Evolutionary conservation across 2,329 filamentous ascomycete genomes (phyloP).

Genomic region (Immersiporthe knoxdaviesiana): DNA sequence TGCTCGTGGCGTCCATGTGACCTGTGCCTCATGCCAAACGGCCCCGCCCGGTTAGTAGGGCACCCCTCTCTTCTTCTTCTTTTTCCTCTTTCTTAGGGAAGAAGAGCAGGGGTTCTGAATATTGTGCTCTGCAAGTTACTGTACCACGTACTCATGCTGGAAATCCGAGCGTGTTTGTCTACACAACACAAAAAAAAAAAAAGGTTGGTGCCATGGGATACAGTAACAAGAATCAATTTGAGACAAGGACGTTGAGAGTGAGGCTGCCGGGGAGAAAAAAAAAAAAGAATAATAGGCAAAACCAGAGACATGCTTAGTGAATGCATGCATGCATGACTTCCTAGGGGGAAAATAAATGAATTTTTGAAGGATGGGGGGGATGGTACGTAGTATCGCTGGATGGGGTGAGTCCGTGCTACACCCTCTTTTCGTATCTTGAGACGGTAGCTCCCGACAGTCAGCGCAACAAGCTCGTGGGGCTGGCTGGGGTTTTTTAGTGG

Average conservation of each 20-base stretch:
- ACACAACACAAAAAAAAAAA: not conserved
- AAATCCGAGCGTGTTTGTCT: not conserved
- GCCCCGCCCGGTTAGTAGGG: not conserved
- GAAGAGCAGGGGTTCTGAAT: not conserved
- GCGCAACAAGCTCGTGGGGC: not conserved
- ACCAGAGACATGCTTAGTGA: not conserved
- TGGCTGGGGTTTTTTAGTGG: not conserved
- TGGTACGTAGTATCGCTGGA: not conserved
- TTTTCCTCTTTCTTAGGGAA: not conserved
- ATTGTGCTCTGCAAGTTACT: not conserved
- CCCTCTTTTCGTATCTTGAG: constrained; percentile 9
- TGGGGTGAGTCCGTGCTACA: not conserved
- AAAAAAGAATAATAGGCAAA: not conserved
- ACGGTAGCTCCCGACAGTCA: constrained; percentile 8
- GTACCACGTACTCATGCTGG: not conserved
- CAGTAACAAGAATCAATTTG: not conserved
- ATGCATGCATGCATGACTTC: not conserved
- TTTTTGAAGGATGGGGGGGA: not conserved
- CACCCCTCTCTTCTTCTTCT: not conserved
- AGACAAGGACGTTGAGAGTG: constrained; percentile 14
- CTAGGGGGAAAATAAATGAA: not conserved
- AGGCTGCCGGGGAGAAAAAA: not conserved
- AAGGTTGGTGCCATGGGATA: not conserved
- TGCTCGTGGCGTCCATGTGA: not conserved
- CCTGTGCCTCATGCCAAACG: not conserved